Base-by-base conservation (phyloP, 805 yeast genomes). In the Jamesozyma hellenica region DNA sequence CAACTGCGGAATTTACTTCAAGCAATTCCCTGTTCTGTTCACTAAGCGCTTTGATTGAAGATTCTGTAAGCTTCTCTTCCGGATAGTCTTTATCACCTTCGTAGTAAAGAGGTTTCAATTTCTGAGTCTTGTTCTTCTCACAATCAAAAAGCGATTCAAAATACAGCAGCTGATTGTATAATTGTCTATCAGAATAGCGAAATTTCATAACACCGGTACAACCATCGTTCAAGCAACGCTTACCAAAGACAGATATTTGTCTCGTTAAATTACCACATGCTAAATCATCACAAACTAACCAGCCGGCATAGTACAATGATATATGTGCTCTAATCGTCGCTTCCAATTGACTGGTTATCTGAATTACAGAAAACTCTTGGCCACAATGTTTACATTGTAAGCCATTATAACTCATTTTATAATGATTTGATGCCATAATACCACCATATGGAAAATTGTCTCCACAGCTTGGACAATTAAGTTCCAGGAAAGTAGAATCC, bases 191-290 rank as follows among this genome's bases (percentile, higher is more conserved):
- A 19, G 77, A 68, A 57, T 83, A 92, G 42, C 70, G 71, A 60
- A 77, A 82, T 43, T 75, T 67, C 86, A 87, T 81, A 10, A 81
- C 75, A 29, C 97, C 96, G 51, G 83, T 81, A 43, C 77, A 72
- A 30, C 66, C 52, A 70, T 71, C 42, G 60, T 60, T 32, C 43
- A 86, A 68, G 59, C 97, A 87, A 48, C 90, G 72, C 49, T 79
- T 76, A 39, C 97, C 97, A 53, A 84, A 86, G 4, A 88, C 96
- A 16, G 88, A 77, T 18, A 92, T 72, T 55, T 88, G 95, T 45
- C 95, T 71, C 0, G 96, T 88, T 13, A 70, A 69, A 39, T 75
- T 67, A 2, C 82, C 84, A 64, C 97, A 90, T 1, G 92, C 72
- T 5, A 77, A 56, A 51, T 92, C 96, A 58, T 83, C 94, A 65